These are phyloP conservation scores for Cryptomeria japonica DNA, from an alignment of 75 land plant genomes.

Conservation along the genomic window DNA sequence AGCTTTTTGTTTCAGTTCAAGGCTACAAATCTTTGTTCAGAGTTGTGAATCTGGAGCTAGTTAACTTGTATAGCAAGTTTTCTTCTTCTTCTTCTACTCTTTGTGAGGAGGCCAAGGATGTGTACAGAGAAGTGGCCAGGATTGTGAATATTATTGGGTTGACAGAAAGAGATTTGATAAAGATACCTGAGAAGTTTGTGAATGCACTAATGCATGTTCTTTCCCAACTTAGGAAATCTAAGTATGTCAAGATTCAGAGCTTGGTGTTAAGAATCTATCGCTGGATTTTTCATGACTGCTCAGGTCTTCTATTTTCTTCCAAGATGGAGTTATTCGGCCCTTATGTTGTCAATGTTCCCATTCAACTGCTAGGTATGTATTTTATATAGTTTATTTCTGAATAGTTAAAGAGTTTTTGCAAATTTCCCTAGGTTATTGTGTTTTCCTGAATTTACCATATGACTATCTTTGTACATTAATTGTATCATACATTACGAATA, in stretches of 20 bases:
- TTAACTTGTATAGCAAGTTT: not conserved
- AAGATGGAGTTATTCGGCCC: not conserved
- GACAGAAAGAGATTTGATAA: not conserved
- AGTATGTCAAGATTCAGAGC: not conserved
- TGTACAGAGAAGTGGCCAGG: not conserved
- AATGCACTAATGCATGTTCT: not conserved
- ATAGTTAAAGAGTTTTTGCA: too few relatives aligned
- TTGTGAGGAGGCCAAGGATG: not conserved
- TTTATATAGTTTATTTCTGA: too few relatives aligned
- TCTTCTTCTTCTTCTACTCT: not conserved
- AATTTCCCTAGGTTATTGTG: too few relatives aligned
- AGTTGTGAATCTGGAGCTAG: not conserved
- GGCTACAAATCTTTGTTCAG: not conserved
- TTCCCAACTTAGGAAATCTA: not conserved
- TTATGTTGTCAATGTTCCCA: not conserved
- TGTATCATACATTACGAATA: too few relatives aligned
- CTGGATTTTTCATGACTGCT: not conserved
- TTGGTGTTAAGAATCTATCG: not conserved
- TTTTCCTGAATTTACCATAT: too few relatives aligned
- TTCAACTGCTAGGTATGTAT: not conserved
- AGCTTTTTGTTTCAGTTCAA: not conserved
- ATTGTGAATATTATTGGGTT: not conserved
- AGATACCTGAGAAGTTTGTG: not conserved
- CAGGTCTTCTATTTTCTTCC: not conserved
- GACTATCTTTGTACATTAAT: too few relatives aligned